Base-by-base conservation (phyloP, 108 stramenopile genomes). In the Fistulifera pelliculosa region DNA sequence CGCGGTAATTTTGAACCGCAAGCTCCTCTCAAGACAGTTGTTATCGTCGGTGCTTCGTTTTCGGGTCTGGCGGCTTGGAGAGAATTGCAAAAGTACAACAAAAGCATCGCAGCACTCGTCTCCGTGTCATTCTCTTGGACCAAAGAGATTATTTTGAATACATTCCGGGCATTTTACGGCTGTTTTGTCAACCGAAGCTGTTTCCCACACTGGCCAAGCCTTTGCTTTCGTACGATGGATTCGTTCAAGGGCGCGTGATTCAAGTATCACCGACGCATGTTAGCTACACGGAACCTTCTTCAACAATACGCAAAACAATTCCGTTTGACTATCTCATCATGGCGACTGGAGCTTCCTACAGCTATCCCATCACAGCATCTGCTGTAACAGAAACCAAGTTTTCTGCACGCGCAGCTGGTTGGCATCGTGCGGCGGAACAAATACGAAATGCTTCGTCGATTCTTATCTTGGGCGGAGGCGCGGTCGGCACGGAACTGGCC, bases 401-500 rank as follows among this genome's bases (percentile, higher is more conserved):
- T 0, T 22, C 35, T 4, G 52, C 17, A 25, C 52, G 66, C 10
- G 25, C 25, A 13, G 13, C 45, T 2, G 58, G 26, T 15, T 67
- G 66, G 66, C 22, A 60, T 17, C 11, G n/a, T 12, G 59, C 52
- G 0, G 24, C 49, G 1, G 26, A 38, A 38, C 16, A 21, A 14
- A 18, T 67, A 18, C 10, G 24, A 3, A 21, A 19, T 39, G 49
- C 66, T 5, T 52, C 40, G 2, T 16, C 18, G 5, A 43, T 67
- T 5, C 2, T 67, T 6, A 48, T 67, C 1, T 38, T 67, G 19
- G 66, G 66, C n/a, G 66, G 57, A 11, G 66, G 66, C 11, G 66
- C 66, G 19, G 66, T 67, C n/a, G 66, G 66, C 0, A 49, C 57
- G 0, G 66, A 67, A 27, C 50, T 67, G 44, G 66, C 66, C 14